Percentiles rank a stretch among this genome's conserved stretches.
Conservation (phyloP, 768 basidiomycete genomes). For the Kwoniella dendrophila region DNA sequence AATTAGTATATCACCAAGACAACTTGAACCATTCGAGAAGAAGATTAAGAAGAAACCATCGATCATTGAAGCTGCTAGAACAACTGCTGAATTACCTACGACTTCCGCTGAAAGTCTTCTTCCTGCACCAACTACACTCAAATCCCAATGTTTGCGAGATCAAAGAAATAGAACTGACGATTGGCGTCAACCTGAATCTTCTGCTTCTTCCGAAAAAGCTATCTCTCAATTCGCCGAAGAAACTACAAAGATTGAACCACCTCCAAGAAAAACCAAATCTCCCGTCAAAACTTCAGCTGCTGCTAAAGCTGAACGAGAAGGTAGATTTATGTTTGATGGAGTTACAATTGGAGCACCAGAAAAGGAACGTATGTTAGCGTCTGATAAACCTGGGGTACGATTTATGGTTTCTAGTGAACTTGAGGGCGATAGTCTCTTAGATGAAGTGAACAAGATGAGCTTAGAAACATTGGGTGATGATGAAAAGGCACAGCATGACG, state of each 20-base stretch:
- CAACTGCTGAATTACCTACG: neutral
- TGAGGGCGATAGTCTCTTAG: slow-evolving; percentile 51
- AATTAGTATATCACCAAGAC: slow-evolving; percentile 43
- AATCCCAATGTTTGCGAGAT: slow-evolving; percentile 23
- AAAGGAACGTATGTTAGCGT: slow-evolving; percentile 1
- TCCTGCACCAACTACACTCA: slow-evolving; percentile 6
- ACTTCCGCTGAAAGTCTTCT: slow-evolving; percentile 11
- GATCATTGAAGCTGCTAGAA: neutral
- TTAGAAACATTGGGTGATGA: slow-evolving; percentile 46
- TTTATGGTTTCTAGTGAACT: slow-evolving; percentile 55
- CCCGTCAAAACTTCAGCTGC: slow-evolving; percentile 24
- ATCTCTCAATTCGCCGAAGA: neutral
- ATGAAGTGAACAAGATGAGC: slow-evolving; percentile 56
- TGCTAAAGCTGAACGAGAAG: slow-evolving; percentile 24
- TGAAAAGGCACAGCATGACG: slow-evolving; percentile 18
- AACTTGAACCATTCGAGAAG: slow-evolving; percentile 37
- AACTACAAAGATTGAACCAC: neutral
- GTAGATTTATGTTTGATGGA: slow-evolving; percentile 18
- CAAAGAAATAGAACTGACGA: slow-evolving; percentile 14
- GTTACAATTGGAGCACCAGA: slow-evolving; percentile 17
- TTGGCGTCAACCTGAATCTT: slow-evolving; percentile 15
- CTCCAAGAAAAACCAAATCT: slow-evolving; percentile 20
- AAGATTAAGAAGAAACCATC: slow-evolving; percentile 38
- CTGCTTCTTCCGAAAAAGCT: neutral
- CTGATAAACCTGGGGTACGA: slow-evolving; percentile 46